Conservation (phyloP, 768 basidiomycete genomes). For the Mycena polygramma region DNA sequence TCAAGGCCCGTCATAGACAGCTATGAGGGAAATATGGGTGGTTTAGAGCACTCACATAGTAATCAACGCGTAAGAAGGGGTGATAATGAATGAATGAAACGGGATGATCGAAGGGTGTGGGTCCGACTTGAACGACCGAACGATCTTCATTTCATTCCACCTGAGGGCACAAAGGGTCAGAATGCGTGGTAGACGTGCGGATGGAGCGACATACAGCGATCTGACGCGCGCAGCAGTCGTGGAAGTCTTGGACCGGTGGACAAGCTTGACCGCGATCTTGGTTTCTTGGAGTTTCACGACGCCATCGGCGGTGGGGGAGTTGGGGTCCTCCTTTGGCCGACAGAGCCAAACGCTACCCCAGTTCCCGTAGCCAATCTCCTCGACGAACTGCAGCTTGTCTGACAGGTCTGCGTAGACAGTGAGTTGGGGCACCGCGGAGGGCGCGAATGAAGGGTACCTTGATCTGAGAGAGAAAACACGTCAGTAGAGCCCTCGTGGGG, state of each 20-base stretch:
- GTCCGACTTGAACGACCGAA: constrained; percentile 85
- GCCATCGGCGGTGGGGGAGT: constrained; percentile 49
- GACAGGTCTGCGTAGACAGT: constrained; percentile 58
- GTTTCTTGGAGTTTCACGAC: constrained; percentile 56
- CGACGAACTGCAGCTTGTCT: constrained; percentile 78
- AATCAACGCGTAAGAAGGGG: constrained; percentile 89
- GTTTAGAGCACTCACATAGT: constrained; percentile 77
- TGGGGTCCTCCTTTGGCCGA: constrained; percentile 64
- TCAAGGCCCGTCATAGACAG: constrained; percentile 29
- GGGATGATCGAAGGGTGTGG: constrained; percentile 93
- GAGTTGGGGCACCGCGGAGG: not conserved
- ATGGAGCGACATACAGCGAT: constrained; percentile 73
- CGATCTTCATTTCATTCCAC: constrained; percentile 99
- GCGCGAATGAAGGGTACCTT: constrained; percentile 40
- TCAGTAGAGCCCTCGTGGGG: constrained; percentile 61
- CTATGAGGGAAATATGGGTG: constrained; percentile 9
- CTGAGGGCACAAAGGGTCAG: constrained; percentile 51
- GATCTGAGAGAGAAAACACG: constrained; percentile 83
- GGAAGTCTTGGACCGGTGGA: constrained; percentile 86
- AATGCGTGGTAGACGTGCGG: constrained; percentile 14
- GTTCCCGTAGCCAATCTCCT: constrained; percentile 67
- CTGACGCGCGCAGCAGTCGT: constrained; percentile 91
- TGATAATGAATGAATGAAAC: constrained; percentile 95
- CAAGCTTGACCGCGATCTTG: constrained; percentile 93
- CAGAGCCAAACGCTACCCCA: constrained; percentile 95